Base-by-base conservation (phyloP, 257 asterid species). In the Ilex asprella region DNA sequence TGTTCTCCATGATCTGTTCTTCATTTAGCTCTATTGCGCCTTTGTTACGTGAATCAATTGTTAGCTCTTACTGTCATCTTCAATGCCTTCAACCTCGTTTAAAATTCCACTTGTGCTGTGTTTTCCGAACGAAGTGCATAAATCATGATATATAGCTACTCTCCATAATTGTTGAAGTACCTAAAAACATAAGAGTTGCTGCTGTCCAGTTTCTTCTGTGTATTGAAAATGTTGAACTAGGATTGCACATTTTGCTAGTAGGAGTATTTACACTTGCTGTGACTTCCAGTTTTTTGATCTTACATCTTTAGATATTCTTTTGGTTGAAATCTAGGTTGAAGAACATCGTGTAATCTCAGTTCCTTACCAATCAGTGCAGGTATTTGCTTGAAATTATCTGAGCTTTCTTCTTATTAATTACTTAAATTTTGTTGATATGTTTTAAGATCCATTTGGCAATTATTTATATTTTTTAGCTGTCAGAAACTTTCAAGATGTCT, bases 301-400 rank as follows among this genome's bases (percentile, higher is more conserved):
- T 8, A 66, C 60, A 11, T 12, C 21, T 51, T 73, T 35, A 68
- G 61, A 39, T 59, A 63, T 76, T 68, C 62, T 71, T 70, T 70
- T 70, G 39, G 64, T 67, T 76, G 60, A 39, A 61, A 67, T 73
- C 68, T 85, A 91, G 98, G 98, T 88, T 61, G 96, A 91, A 44
- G 94, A 91, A 68, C 88, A 88, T 65, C 96, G 98, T 52, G 75
- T 88, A 63, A 65, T 80, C 63, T 71, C 96, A 67, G 81, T 91
- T 75, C 94, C 98, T 57, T 91, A 88, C 83, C 84, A 77, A 41
- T 82, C 95, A 57, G 89, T 88, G 80, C 86, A 88, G 98, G 98
- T 91, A 88, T 61, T 74, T 60, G 62, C 32, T 53, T 67, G 39
- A 66, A 67, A 64, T 64, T 35, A 35, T 35, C 8, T 35, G 41